A percentile compares a stretch with the other conserved stretches of the same genome.
These are phyloP conservation scores for Biscutella laevigata DNA, from an alignment of 441 rosid species.

Conservation along the genomic window DNA sequence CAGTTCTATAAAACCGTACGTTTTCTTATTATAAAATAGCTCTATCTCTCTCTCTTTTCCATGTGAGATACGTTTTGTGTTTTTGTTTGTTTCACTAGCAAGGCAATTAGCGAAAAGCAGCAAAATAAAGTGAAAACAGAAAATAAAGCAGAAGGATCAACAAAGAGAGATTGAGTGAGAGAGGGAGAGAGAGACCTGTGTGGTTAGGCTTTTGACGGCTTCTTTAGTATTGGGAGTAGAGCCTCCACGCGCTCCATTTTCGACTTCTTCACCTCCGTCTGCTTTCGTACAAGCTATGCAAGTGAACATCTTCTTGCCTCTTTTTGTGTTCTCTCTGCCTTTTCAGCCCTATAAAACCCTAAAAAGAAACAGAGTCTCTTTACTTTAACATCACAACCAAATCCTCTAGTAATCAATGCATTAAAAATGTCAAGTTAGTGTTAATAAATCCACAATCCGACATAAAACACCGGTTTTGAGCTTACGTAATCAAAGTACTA, in stretches of 20 bases:
- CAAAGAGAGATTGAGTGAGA: conserved; percentile 13
- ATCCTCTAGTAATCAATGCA: not conserved
- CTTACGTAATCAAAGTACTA: conserved; percentile 18
- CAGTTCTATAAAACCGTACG: conserved; percentile 3
- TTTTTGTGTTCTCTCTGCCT: conserved; percentile 13
- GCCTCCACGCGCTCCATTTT: conserved; percentile 69
- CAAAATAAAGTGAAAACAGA: conserved; percentile 17
- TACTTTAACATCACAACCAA: conserved; percentile 15
- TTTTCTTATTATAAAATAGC: conserved; percentile 10
- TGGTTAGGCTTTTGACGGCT: conserved; percentile 97
- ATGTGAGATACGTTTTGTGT: conserved; percentile 20
- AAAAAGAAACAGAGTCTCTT: conserved; percentile 12
- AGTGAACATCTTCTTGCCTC: conserved; percentile 59
- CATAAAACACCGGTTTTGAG: conserved; percentile 19
- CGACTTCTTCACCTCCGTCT: conserved; percentile 66
- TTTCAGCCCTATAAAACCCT: conserved; percentile 18
- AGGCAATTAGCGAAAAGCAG: conserved; percentile 19
- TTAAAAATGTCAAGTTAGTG: not conserved
- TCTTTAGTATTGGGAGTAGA: conserved; percentile 75
- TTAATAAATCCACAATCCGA: conserved; percentile 12
- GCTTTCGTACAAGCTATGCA: conserved; percentile 95
- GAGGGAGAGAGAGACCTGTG: conserved; percentile 52
- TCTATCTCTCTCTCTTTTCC: not conserved
- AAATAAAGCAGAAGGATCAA: conserved; percentile 12
- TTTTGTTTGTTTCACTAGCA: conserved; percentile 29